Base-by-base conservation (phyloP, 441 rosid genomes). In the Gossypium schwendimanii region DNA sequence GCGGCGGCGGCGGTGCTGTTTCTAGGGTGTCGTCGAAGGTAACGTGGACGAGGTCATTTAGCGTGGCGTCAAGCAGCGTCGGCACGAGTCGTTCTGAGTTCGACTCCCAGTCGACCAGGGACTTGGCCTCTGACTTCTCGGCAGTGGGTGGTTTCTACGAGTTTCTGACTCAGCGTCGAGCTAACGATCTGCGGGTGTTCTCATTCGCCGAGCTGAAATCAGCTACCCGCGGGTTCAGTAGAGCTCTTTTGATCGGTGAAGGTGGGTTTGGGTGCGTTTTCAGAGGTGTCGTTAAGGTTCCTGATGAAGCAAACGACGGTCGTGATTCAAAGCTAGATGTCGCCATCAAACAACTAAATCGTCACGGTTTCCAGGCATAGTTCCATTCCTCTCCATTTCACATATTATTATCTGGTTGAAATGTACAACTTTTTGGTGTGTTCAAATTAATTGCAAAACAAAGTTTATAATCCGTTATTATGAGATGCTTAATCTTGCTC, bases 341-440 rank as follows among this genome's bases (percentile, higher is more conserved):
- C 23, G 91, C 94, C 10, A 81, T 89, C 49, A 89, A 89, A 75
- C 92, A 89, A 77, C 80, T 89, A 70, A 89, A 89, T 75, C 92
- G 89, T 65, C 88, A 83, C 44, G 92, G 94, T 62, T 88, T 87
- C 89, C 97, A 91, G 99, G 97, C 99, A 95, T 63, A 9, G 91
- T 62, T 10, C 63, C 36, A 39, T 47, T 10, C 12, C 63, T 18
- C 6, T 10, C 8, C 20, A n/a, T 14, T 18, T 28, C 18, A 54
- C 44, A 6, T 18, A 18, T 31, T 52, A 6, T 31, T 31, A 31
- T 31, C 36, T 31, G 36, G 36, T 31, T 31, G 36, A 31, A 31
- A 31, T 31, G 36, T 31, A 31, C 36, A 21, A 12, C 26, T 69
- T 23, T 60, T 49, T 39, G 20, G 23, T 8, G 54, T 14, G 54